Conservation (phyloP, 2,329 filamentous ascomycete genomes). For the Epichloe baconii region DNA sequence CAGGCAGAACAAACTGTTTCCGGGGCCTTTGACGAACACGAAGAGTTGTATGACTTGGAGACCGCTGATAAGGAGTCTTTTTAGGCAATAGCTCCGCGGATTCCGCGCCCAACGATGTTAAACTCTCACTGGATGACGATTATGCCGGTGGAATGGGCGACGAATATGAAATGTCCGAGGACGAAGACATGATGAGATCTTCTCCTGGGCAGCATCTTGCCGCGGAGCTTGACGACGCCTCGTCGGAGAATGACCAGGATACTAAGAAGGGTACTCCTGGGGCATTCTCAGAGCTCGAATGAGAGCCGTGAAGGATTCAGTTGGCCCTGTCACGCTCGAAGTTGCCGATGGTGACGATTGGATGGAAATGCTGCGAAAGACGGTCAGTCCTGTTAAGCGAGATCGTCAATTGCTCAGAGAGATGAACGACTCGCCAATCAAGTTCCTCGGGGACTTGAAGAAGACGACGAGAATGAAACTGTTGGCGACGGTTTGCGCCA, state of each 20-base stretch:
- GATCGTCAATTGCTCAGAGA: slow-evolving; percentile 61
- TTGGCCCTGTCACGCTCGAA: slow-evolving; percentile 44
- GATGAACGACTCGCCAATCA: slow-evolving; percentile 40
- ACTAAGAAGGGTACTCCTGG: slow-evolving; percentile 37
- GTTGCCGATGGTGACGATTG: slow-evolving; percentile 68
- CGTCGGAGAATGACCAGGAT: slow-evolving; percentile 38
- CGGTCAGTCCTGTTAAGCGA: slow-evolving; percentile 86
- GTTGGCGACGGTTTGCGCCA: slow-evolving; percentile 34
- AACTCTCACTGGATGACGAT: slow-evolving; percentile 50
- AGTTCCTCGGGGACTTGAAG: slow-evolving; percentile 14
- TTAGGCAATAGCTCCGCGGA: slow-evolving; percentile 84
- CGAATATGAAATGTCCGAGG: slow-evolving; percentile 63
- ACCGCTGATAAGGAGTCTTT: slow-evolving; percentile 57
- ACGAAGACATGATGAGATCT: slow-evolving; percentile 66
- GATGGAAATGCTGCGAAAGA: slow-evolving; percentile 87
- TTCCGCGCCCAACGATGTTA: slow-evolving; percentile 51
- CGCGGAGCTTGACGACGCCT: slow-evolving; percentile 56
- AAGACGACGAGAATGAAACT: slow-evolving; percentile 22
- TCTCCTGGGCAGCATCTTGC: slow-evolving; percentile 60
- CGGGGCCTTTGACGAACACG: slow-evolving; percentile 63
- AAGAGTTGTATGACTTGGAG: slow-evolving; percentile 42
- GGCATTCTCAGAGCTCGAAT: slow-evolving; percentile 50
- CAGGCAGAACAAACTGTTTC: slow-evolving; percentile 41
- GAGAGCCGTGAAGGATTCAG: slow-evolving; percentile 48
- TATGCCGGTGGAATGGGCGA: slow-evolving; percentile 43